Evolutionary conservation across 306 rosid genomes (phyloP).

Genomic region (Acacia confusa): DNA sequence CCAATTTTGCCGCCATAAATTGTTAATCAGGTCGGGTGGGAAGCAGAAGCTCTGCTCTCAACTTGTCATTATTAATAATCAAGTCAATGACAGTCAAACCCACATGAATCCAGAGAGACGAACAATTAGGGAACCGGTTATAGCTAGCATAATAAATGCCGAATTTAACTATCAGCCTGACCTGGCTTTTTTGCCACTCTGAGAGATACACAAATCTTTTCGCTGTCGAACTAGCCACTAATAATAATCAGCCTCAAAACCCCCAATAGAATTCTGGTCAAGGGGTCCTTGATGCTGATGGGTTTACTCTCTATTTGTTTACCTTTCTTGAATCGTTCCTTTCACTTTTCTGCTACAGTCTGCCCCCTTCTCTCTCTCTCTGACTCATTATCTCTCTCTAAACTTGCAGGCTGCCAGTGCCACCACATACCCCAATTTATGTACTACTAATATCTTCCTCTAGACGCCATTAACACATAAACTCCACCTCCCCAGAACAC

Average conservation of each 20-base stretch:
- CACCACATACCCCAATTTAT: conserved; percentile 44
- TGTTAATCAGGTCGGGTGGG: conserved; percentile 3
- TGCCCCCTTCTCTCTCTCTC: conserved; percentile 17
- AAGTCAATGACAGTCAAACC: conserved; percentile 38
- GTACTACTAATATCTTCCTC: conserved; percentile 26
- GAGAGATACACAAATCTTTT: conserved; percentile 15
- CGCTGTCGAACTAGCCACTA: conserved; percentile 26
- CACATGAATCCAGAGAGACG: conserved; percentile 21
- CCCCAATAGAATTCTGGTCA: conserved; percentile 26
- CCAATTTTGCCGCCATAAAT: conserved; percentile 6
- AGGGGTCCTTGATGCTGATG: conserved; percentile 43
- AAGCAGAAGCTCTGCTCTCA: not conserved
- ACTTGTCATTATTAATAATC: not conserved
- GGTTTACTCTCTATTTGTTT: conserved; percentile 49
- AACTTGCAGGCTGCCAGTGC: conserved; percentile 45
- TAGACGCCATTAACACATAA: conserved; percentile 19
- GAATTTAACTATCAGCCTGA: conserved; percentile 34
- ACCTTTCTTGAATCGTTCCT: conserved; percentile 62
- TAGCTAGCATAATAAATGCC: conserved; percentile 49
- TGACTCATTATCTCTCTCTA: conserved; percentile 35
- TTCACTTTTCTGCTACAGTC: conserved; percentile 57
- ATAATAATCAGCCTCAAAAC: conserved; percentile 23
- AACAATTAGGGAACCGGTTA: no score
- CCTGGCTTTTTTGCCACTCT: not conserved
- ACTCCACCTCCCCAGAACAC: not conserved